A percentile compares a stretch with the other conserved stretches of the same genome.
Evolutionary conservation across 140 eudicot genomes (phyloP).

Genomic region (Bidens hawaiensis): DNA sequence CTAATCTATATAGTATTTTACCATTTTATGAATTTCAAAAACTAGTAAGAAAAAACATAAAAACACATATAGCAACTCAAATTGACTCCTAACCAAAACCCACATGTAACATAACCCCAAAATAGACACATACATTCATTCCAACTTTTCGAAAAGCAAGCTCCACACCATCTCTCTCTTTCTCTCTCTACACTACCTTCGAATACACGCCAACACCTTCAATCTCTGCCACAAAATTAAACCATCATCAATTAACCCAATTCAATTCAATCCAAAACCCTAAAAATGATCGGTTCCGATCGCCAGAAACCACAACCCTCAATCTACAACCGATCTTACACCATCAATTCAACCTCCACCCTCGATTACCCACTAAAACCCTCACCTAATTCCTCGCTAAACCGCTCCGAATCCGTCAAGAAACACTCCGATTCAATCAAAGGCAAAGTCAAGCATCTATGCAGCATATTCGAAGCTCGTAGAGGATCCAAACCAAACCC

Average conservation of each 20-base stretch:
- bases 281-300: constrained; percentile 34
- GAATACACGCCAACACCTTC: neutral
- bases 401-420: too few relatives aligned
- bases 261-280: neutral
- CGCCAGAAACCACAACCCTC: constrained; percentile 29
- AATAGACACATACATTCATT: too few relatives aligned
- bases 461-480: constrained; percentile 64
- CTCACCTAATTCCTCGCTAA: constrained; percentile 16
- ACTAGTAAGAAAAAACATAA: too few relatives aligned
- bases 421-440: constrained; percentile 43
- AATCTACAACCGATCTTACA: constrained; percentile 57
- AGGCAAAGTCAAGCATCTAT: constrained; percentile 60
- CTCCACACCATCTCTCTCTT: neutral
- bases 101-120: neutral
- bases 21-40: too few relatives aligned
- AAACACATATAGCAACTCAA: too few relatives aligned
- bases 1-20: too few relatives aligned
- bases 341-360: constrained; percentile 32
- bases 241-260: neutral
- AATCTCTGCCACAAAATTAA: neutral
- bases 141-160: neutral
- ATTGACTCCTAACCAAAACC: neutral
- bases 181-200: too few relatives aligned
- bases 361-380: constrained; percentile 53
- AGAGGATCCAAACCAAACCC: too few relatives aligned